Evolutionary conservation across 306 rosid genomes (phyloP), one percentile per base, ranked within the genome.

Genomic region (Rosa persica): DNA sequence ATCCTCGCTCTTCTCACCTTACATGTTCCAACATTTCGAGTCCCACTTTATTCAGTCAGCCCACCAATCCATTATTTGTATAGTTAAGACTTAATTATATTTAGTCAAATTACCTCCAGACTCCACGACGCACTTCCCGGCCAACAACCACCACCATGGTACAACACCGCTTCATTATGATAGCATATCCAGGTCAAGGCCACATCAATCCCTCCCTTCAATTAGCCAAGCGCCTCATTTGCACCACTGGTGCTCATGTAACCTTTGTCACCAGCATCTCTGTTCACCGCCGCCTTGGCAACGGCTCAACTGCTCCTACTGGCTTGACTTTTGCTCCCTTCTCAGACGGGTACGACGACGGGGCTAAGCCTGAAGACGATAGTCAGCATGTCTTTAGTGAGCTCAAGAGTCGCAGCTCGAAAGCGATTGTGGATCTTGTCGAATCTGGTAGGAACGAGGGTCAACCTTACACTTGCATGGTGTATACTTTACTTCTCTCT

Each of bases 151-250:
- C 16, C 58, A 12, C 55, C 67, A 82, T 85, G 83, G 67, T 9
- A 25, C 43, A 71, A 12, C 79, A 44, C 27, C 85, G 60, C 40
- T 38, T 84, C 57, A 66, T 84, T 1, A 36, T 87, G 7, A 67
- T 79, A 0, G n/a, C 78, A 16, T 77, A 20, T 44, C 80, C 85
- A 0, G 86, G 72, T 0, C 88, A 81, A 27, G 88, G 90, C 36
- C 90, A 87, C 73, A 78, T 79, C 60, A 87, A 84, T 78, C 90
- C 88, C 0, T 22, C 76, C 40, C 86, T 87, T 8, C 84, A 82
- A 42, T 78, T 87, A 12, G 84, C 88, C 57, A 79, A 81, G 79
- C 78, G 80, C 46, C 86, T 86, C 20, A 16, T 80, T 38, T 48
- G 36, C 80, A 52, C 52, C 13, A 54, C 61, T 1, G 78, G 83